A percentile compares a stretch with the other conserved stretches of the same genome.
Evolutionary conservation across 2,329 filamentous ascomycete species (phyloP).

Genomic region (Fusarium sp.): DNA sequence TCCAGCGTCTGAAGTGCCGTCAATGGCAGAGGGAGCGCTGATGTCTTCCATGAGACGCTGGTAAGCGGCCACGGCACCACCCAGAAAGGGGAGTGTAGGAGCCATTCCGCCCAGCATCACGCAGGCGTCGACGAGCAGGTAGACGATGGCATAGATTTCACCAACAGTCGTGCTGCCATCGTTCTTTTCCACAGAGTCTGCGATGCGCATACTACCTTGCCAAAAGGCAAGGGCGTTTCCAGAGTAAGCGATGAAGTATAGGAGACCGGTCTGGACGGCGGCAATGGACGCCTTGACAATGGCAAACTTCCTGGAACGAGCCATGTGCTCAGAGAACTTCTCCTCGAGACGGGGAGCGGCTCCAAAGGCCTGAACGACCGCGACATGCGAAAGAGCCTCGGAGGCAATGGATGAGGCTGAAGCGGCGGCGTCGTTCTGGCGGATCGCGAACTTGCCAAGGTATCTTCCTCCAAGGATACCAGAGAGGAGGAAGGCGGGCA

Average conservation of each 20-base stretch:
- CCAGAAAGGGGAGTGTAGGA: conserved; percentile 67
- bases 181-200: conserved; percentile 48
- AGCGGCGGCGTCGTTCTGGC: conserved; percentile 55
- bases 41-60: conserved; percentile 65
- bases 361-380: conserved; percentile 68
- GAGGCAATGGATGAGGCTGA: conserved; percentile 68
- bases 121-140: conserved; percentile 68
- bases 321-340: conserved; percentile 56
- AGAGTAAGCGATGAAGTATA: conserved; percentile 72
- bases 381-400: conserved; percentile 65
- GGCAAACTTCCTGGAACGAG: conserved; percentile 58
- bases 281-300: conserved; percentile 64
- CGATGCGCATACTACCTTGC: conserved; percentile 65
- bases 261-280: conserved; percentile 64
- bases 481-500: conserved; percentile 69
- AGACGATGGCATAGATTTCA: conserved; percentile 55
- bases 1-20: conserved; percentile 49
- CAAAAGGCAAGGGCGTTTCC: conserved; percentile 72
- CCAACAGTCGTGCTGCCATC: conserved; percentile 51
- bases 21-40: conserved; percentile 57
- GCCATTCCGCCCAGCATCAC: conserved; percentile 69
- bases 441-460: conserved; percentile 58
- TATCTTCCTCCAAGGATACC: conserved; percentile 64
- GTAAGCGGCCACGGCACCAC: conserved; percentile 64
- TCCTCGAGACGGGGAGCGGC: conserved; percentile 54